Evolutionary conservation across 257 asterid genomes (phyloP), one percentile per base, ranked within the genome.

Genomic region (Marsdenia floribunda): DNA sequence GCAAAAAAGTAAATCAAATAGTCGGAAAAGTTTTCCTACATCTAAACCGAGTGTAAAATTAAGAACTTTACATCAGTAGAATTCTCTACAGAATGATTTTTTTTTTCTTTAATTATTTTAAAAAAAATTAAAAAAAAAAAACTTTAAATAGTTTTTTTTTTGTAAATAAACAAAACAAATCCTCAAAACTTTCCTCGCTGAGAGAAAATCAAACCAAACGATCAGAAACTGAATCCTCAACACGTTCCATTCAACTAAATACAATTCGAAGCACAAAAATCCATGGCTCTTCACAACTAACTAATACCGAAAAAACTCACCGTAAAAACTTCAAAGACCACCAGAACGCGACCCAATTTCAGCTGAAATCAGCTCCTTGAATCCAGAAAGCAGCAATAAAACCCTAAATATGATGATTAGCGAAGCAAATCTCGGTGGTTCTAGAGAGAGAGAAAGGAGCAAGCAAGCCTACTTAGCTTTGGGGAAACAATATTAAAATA

Each of bases 351-450:
- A 72, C 71, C 7, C 37, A 69, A 52, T 50, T 50, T 46, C 68
- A 18, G 80, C 75, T 47, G 44, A 71, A 77, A 76, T 22, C 72
- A 16, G 54, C 65, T 33, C n/a, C 69, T 42, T 6, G 46, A 88
- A 78, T 76, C 73, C 79, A 71, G 40, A 60, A 37, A 74, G 52
- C 68, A 21, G 33, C 38, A 71, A 70, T 26, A 15, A 68, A 80
- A 78, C 90, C 87, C 83, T 81, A 82, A 77, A 57, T 76, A 13
- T 2, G 83, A 79, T 54, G 52, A 79, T 72, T 59, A 50, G 74
- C 72, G 77, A 53, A 64, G 57, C 85, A 78, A 87, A 87, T 90
- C 92, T 81, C 70, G 92, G 77, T 81, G 73, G 75, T 84, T 90
- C 86, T 80, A 79, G 88, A 81, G 86, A 84, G 82, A 64, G 79